Conservation (phyloP, 2,329 filamentous ascomycete species). For the Colletotrichum sp. region DNA sequence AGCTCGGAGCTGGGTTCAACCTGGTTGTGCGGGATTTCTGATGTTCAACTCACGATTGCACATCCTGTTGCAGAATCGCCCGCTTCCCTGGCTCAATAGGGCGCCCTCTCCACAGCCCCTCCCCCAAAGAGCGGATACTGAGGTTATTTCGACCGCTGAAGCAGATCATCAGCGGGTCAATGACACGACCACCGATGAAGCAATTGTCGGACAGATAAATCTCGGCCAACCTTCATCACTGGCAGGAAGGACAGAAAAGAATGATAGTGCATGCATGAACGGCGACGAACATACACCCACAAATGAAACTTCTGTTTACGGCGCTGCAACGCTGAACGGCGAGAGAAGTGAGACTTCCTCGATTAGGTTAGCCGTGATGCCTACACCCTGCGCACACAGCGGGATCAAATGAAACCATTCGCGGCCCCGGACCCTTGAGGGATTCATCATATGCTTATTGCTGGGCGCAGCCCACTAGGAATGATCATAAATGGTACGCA, state of each 20-base stretch:
- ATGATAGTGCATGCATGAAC: background rate
- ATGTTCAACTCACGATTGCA: background rate
- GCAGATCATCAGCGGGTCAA: background rate
- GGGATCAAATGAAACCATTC: background rate
- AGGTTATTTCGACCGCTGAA: background rate
- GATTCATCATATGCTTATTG: background rate
- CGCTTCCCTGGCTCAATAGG: background rate
- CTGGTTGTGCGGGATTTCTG: background rate
- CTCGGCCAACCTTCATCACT: background rate
- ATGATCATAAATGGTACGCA: background rate
- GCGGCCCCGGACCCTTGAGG: background rate
- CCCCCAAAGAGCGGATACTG: background rate
- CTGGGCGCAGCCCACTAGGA: background rate
- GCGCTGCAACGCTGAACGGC: background rate
- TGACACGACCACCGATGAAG: background rate
- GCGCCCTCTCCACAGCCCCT: background rate
- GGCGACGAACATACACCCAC: background rate
- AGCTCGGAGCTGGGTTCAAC: background rate
- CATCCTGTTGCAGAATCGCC: background rate
- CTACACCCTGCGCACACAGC: background rate
- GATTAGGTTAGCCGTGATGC: background rate
- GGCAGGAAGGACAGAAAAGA: background rate
- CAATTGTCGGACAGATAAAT: background rate
- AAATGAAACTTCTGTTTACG: background rate
- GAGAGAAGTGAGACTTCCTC: background rate